Base-by-base conservation (phyloP, 225 moss, liverwort and hornwort genomes). In the Asterella californica region DNA sequence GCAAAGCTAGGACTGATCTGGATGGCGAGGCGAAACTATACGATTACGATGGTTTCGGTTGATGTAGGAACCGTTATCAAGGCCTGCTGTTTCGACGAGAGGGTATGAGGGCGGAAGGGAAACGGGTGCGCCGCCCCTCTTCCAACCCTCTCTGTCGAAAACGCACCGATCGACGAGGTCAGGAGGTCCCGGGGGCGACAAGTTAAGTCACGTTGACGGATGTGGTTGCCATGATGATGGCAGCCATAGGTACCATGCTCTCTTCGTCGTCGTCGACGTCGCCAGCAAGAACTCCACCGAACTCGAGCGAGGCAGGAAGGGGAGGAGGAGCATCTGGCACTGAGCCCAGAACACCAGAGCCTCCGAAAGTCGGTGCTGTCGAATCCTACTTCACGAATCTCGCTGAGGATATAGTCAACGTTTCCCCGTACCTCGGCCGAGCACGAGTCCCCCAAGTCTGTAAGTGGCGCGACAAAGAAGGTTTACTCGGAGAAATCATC, bases 381-480 rank as follows among this genome's bases (percentile, higher is more conserved):
- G 30, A 9, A 6, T 33, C 68, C 25, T 79, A 79, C 54, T 79
- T 68, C n/a, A 17, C 79, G 7, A 24, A 54, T 30, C 70, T 79
- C 22, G 79, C 79, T n/a, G 68, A 79, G 0, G 33, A 29, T 52
- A 79, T 79, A 19, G 79, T 79, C 33, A 70, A 70, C 37, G 54
- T 67, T 22, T 69, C 79, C 0, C 79, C 79, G 5, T 68, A 68
- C 69, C 30, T 79, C 15, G 79, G 79, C 11, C 29, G 54, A 36
- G 79, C 68, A 7, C 50, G 79, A 57, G 69, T 54, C 19, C 33
- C 34, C 17, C 33, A 68, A 24, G 79, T 79, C 18, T 79, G 79
- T 45, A 68, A 54, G 37, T 50, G 30, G 36, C 79, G 79, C 10
- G 79, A 79, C 33, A 79, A 79, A 30, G 79, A 79, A 60, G 50